These are phyloP conservation scores for Penicillium samsonianum DNA, from an alignment of 495 filamentous ascomycete genomes.

Conservation along the genomic window DNA sequence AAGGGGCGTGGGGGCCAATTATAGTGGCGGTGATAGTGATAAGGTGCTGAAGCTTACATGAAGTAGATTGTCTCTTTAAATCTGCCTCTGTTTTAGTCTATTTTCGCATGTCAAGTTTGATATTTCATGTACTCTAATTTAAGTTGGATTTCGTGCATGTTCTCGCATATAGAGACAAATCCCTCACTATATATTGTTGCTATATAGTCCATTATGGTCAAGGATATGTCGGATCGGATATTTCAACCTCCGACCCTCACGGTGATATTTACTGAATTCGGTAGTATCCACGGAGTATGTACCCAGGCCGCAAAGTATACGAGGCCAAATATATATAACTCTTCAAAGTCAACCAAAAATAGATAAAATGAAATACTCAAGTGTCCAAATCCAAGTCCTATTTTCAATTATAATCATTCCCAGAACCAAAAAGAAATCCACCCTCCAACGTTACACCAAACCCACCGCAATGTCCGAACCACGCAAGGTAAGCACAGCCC, in stretches of 20 bases:
- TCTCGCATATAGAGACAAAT: neutral
- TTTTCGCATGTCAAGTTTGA: neutral
- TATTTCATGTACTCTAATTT: neutral
- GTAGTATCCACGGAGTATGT: slow-evolving; percentile 9
- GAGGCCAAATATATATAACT: neutral
- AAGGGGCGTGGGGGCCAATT: neutral
- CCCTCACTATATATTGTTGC: neutral
- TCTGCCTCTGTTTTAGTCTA: neutral
- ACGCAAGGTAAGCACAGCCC: slow-evolving; percentile 17
- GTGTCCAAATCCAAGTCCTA: neutral
- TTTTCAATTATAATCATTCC: neutral
- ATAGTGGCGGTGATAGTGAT: neutral
- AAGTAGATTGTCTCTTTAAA: neutral
- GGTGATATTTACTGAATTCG: neutral
- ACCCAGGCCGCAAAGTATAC: neutral
- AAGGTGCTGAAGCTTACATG: neutral
- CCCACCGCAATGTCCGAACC: slow-evolving; percentile 11
- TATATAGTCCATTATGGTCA: neutral
- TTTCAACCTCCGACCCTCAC: neutral
- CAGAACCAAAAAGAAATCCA: neutral
- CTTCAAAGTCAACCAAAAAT: neutral
- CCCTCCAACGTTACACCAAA: neutral
- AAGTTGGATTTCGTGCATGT: neutral
- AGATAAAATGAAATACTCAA: neutral
- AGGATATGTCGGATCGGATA: neutral